Base-by-base conservation (phyloP, 495 filamentous ascomycete genomes). In the Hypoxylon lenormandii region DNA sequence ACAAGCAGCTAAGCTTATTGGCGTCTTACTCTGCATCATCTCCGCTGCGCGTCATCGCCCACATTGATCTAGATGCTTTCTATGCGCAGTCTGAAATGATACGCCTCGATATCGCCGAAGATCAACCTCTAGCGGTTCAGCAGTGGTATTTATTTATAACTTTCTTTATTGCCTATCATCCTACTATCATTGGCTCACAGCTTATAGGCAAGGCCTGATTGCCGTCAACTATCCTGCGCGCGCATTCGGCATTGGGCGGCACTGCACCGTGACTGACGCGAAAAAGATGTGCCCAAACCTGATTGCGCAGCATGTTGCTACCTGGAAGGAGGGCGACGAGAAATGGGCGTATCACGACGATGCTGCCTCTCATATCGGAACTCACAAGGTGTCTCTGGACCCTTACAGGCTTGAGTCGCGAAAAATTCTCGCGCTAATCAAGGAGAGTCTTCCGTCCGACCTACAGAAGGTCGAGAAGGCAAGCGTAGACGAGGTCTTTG, bases 81-180 rank as follows among this genome's bases (percentile, higher is more conserved):
- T 98, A 98, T 72, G 95, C 96, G 3, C 95, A 98, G 84, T 97
- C 91, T 69, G 95, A 98, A 77, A 93, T 92, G 84, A 88, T 96
- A 3, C 89, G 96, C 6, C 83, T 97, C 36, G 89, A 87, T 10
- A 83, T 91, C 10, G 79, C 90, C 37, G 88, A 90, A 60, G 86
- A 91, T 37, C 84, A 86, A 50, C 95, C 95, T 5, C 84, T 98
- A 30, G 95, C 95, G 1, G 95, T 98, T n/a, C 93, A 94, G 76
- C 90, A 92, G 80, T 92, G 87, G 88, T 88, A 79, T 50, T 77
- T 72, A 59, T 54, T 56, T 72, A 59, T 54, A 52, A 18, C 10
- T 38, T 33, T 23, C 26, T n/a, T 36, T 56, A 50, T 13, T 43
- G 16, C 43, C 42, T 19, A 30, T 42, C 42, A 30, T 42, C 42